Percentiles rank a stretch among this genome's conserved stretches.
Conservation (phyloP, 441 rosid species). For the Adansonia gregorii region DNA sequence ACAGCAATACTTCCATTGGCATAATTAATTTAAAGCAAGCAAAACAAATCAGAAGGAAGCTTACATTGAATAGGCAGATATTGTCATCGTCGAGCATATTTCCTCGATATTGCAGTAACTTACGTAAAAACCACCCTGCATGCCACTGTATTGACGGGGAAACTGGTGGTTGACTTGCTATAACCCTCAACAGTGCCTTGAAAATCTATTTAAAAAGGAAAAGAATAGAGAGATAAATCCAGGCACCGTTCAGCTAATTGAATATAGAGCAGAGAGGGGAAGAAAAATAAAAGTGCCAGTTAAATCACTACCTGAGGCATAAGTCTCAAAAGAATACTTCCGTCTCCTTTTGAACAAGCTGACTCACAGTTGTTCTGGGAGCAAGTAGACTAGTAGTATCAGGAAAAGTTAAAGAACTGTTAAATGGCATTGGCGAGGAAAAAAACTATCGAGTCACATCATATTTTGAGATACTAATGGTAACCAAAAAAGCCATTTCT, state of each 20-base stretch:
- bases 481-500: background rate
- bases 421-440: background rate
- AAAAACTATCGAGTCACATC: constrained; percentile 3
- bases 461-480: constrained; percentile 5
- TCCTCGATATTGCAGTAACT: constrained; percentile 45
- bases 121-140: constrained; percentile 58
- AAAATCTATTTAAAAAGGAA: constrained; percentile 37
- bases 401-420: background rate
- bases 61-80: constrained; percentile 56
- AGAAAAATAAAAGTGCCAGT: constrained; percentile 12
- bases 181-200: constrained; percentile 49
- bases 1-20: constrained; percentile 15
- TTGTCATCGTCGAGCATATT: constrained; percentile 40
- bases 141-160: constrained; percentile 46
- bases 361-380: constrained; percentile 37
- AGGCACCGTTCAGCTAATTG: background rate
- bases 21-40: constrained; percentile 5
- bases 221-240: constrained; percentile 27
- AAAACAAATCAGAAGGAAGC: constrained; percentile 31
- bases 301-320: constrained; percentile 46
- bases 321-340: constrained; percentile 41
- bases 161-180: constrained; percentile 45
- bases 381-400: constrained; percentile 19
- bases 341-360: constrained; percentile 31
- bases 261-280: background rate